Conservation (phyloP, 345 rosid species). For the Carallia brachiata region DNA sequence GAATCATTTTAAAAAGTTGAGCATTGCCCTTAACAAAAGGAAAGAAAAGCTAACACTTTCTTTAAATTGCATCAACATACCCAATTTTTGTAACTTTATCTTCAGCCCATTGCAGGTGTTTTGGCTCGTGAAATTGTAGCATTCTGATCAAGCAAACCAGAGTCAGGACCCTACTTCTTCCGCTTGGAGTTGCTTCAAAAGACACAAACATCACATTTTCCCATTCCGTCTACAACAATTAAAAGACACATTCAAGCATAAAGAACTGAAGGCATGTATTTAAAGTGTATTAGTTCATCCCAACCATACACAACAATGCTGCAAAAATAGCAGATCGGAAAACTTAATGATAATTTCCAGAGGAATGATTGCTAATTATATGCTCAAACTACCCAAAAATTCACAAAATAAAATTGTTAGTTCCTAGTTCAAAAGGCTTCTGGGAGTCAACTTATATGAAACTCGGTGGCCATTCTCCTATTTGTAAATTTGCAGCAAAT, state of each 20-base stretch:
- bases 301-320: not conserved
- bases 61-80: conserved; percentile 31
- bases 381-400: too few species aligned
- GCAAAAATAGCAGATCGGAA: too few species aligned
- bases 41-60: conserved; percentile 49
- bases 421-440: too few species aligned
- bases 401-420: too few species aligned
- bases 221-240: conserved; percentile 9
- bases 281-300: too few species aligned
- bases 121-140: conserved; percentile 44
- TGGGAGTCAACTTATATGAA: too few species aligned
- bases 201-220: conserved; percentile 35
- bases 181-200: conserved; percentile 50
- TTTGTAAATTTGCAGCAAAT: conserved; percentile 17
- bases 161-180: conserved; percentile 76
- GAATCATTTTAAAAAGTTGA: not conserved
- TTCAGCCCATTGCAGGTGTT: conserved; percentile 40
- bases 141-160: conserved; percentile 69
- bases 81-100: conserved; percentile 52
- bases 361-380: too few species aligned
- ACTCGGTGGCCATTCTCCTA: conserved; percentile 63
- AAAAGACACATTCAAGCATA: not conserved
- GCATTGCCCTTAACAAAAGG: conserved; percentile 89
- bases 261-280: conserved; percentile 2
- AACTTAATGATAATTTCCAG: too few species aligned